phyloP scores from a whole-genome alignment of 768 basidiomycete species.

The Leccinum incarnatum region DNA sequence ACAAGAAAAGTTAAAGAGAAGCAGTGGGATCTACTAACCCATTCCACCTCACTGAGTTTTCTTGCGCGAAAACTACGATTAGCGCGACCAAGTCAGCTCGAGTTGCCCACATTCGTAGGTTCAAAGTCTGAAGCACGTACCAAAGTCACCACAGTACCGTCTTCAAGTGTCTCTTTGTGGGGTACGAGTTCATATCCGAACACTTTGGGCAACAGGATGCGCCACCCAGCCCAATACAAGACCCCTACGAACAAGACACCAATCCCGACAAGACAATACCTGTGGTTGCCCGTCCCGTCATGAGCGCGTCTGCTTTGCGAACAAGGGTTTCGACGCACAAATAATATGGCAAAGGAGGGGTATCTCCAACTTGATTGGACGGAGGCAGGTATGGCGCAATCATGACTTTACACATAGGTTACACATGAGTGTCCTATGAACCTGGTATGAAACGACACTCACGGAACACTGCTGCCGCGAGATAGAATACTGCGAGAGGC shows the following conservation, averaged over 20 bases:
- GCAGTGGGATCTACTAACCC: not conserved
- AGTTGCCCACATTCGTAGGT: not conserved
- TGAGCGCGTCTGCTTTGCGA: conserved; percentile 35
- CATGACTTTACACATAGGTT: conserved; percentile 37
- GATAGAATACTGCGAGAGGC: conserved; percentile 54
- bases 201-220: conserved; percentile 45
- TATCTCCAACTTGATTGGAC: conserved; percentile 53
- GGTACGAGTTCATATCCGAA: conserved; percentile 49
- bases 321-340: conserved; percentile 27
- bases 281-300: conserved; percentile 21
- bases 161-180: conserved; percentile 44
- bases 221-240: conserved; percentile 55
- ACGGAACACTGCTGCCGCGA: conserved; percentile 51
- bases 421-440: conserved; percentile 9
- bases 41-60: not conserved
- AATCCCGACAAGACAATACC: conserved; percentile 56
- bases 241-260: conserved; percentile 45
- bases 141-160: conserved; percentile 54
- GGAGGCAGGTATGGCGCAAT: conserved; percentile 56
- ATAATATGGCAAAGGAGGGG: conserved; percentile 60
- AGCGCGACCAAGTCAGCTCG: not conserved
- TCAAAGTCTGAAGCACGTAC: conserved; percentile 32
- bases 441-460: conserved; percentile 12
- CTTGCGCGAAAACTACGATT: not conserved
- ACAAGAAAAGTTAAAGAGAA: not conserved